These are phyloP conservation scores for Jatropha curcas DNA, from an alignment of 345 rosid genomes.

Conservation along the genomic window DNA sequence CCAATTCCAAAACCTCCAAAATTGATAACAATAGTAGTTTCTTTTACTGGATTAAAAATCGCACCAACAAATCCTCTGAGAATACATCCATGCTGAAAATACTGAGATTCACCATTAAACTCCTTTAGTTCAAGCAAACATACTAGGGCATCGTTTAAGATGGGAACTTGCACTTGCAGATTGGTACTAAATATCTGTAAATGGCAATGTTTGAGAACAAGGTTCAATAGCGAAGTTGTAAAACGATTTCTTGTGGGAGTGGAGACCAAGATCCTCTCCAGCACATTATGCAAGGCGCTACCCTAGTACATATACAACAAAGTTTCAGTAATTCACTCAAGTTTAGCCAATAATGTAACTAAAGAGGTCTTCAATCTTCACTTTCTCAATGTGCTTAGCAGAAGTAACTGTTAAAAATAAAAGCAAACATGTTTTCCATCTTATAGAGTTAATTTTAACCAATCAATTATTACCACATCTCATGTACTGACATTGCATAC, in stretches of 20 bases:
- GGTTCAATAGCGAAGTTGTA: slow-evolving; percentile 55
- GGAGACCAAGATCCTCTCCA: slow-evolving; percentile 47
- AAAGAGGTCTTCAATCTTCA: too few relatives aligned
- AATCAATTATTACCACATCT: not conserved
- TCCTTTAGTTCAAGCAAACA: slow-evolving; percentile 52
- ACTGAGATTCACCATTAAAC: slow-evolving; percentile 56
- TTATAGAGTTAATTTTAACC: not conserved
- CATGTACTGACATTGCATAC: not conserved
- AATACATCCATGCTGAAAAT: slow-evolving; percentile 51
- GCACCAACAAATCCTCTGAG: slow-evolving; percentile 51
- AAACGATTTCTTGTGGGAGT: slow-evolving; percentile 42
- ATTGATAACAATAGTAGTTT: slow-evolving; percentile 46
- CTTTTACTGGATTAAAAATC: slow-evolving; percentile 49
- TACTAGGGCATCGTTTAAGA: slow-evolving; percentile 38
- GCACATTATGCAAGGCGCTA: slow-evolving; percentile 57
- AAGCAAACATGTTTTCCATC: not conserved
- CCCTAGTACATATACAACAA: slow-evolving; percentile 49
- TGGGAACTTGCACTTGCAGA: slow-evolving; percentile 54
- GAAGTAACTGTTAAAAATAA: too few relatives aligned
- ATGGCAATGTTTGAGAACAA: slow-evolving; percentile 58
- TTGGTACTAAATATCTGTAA: slow-evolving; percentile 41
- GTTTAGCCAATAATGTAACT: too few relatives aligned
- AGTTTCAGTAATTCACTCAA: slow-evolving; percentile 2
- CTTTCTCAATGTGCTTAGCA: too few relatives aligned
- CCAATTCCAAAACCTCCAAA: slow-evolving; percentile 53